Evolutionary conservation across 257 asterid species (phyloP).

Genomic region (Misopates orontium): DNA sequence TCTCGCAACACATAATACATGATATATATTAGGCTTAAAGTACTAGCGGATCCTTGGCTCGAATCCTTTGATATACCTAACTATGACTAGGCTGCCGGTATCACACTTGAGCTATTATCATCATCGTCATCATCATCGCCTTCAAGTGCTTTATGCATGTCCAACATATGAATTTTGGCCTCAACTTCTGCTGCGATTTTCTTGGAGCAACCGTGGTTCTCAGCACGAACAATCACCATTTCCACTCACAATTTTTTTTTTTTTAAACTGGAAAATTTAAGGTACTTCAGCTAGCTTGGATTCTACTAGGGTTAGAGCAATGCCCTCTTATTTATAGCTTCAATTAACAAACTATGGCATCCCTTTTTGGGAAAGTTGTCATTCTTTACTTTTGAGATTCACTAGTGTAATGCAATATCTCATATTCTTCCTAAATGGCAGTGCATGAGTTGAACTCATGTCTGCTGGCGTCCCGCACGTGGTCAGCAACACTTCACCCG

Average conservation of each 20-base stretch:
- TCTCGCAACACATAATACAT: no score
- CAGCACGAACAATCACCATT: constrained; percentile 9
- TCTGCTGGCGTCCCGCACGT: constrained; percentile 10
- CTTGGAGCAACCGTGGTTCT: constrained; percentile 2
- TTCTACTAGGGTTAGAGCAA: constrained; percentile 9
- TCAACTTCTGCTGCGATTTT: not conserved
- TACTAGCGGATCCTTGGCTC: no score
- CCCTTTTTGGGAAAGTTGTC: not conserved
- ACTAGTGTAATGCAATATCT: not conserved
- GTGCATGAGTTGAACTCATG: constrained; percentile 24
- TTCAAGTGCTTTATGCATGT: not conserved
- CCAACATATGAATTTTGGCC: not conserved
- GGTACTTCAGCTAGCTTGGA: not conserved
- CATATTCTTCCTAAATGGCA: constrained; percentile 1
- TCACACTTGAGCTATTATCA: not conserved
- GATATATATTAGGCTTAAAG: no score
- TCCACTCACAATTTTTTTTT: not conserved
- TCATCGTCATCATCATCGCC: constrained; percentile 22
- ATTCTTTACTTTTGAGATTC: not conserved
- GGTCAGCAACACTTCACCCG: constrained; percentile 5
- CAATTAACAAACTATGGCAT: not conserved
- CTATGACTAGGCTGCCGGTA: constrained; percentile 19
- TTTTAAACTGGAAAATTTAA: no score
- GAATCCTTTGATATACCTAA: not conserved
- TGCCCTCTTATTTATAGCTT: constrained; percentile 17